Evolutionary conservation across 1,284 basidiomycete species (phyloP), one percentile per base, ranked within the genome.

Genomic region (Papiliotrema laurentii): DNA sequence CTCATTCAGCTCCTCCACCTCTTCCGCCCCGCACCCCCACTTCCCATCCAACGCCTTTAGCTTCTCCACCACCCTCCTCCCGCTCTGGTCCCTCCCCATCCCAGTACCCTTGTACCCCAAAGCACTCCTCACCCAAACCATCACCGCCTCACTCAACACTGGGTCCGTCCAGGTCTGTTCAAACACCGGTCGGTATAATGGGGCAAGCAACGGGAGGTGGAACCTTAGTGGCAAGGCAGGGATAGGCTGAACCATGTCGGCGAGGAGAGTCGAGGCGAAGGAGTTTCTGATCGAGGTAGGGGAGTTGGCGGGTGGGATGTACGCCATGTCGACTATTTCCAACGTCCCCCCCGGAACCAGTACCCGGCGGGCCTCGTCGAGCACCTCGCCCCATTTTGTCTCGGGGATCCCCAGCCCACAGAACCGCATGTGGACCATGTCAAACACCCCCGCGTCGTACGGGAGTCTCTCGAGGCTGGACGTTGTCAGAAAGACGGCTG

Each of bases 351-450:
- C 71, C 11, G 55, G 61, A 31, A 60, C 59, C n/a, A 74, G 56
- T 7, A 75, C 69, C 21, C 73, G 58, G 2, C 63, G 50, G 4
- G 62, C 64, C 50, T 75, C 72, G 40, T 72, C 69, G 0, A 75
- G 45, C 3, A 74, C 45, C 39, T 63, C 55, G 9, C 51, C 49
- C 71, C 71, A 73, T 28, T 60, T 61, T 5, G 54, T 48, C 45
- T 71, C 67, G n/a, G 73, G 68, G 4, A 75, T 54, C 4, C 69
- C 72, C 2, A 75, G 63, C 5, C 66, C 69, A 16, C 70, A 51
- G 47, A 72, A 72, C 0, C 71, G 63, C 41, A 74, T 56, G 40
- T 73, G 72, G 2, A 75, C 70, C 43, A 70, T 55, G 53, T 74
- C 73, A 35, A 75, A 75, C 5, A 58, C 56, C 19, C 68, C 70